Percentiles rank a stretch among this genome's conserved stretches.
Conservation (phyloP, 1,284 basidiomycete species). For the Mrakiaceae sp. region DNA sequence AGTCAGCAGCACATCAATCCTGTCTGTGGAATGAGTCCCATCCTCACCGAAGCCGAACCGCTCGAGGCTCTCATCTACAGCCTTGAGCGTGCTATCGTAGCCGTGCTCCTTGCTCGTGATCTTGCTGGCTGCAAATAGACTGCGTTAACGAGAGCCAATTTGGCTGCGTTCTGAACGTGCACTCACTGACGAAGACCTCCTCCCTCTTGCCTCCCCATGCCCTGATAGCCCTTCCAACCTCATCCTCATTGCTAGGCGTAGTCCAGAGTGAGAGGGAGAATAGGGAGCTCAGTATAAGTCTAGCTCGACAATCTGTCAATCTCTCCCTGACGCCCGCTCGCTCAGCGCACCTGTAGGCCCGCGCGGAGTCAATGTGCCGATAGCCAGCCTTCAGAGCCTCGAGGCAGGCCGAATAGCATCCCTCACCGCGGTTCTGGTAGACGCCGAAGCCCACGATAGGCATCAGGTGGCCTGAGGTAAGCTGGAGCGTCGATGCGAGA, state of each 20-base stretch:
- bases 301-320: no score
- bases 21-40: constrained; percentile 17
- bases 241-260: constrained; percentile 46
- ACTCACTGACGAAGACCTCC: constrained; percentile 58
- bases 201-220: constrained; percentile 44
- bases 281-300: no score
- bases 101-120: constrained; percentile 45
- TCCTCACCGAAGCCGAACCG: constrained; percentile 44
- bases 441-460: constrained; percentile 74
- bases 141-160: constrained; percentile 6
- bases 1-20: constrained; percentile 19
- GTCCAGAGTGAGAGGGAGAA: no score
- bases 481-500: no score
- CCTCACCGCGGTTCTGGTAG: constrained; percentile 51
- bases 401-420: constrained; percentile 47
- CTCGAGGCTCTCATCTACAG: constrained; percentile 48
- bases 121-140: constrained; percentile 45
- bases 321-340: no score
- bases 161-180: constrained; percentile 16
- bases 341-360: constrained; percentile 39
- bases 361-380: constrained; percentile 54
- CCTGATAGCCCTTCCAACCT: constrained; percentile 45
- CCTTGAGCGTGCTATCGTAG: constrained; percentile 47
- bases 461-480: constrained; percentile 34
- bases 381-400: constrained; percentile 65